phyloP scores from a whole-genome alignment of 1,284 basidiomycete genomes.

The Gomphus bonarii region DNA sequence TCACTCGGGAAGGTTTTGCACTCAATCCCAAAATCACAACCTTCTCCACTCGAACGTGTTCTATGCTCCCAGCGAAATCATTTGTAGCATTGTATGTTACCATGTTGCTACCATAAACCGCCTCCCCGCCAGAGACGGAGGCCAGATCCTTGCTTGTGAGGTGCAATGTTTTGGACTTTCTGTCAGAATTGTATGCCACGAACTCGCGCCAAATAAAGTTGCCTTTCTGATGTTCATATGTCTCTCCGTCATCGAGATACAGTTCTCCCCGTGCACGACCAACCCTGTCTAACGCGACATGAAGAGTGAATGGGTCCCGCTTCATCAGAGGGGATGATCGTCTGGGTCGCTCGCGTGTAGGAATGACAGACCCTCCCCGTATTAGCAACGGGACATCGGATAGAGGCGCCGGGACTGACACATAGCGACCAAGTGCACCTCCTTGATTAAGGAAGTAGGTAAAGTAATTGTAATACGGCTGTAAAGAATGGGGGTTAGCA shows the following conservation, averaged over 20 bases:
- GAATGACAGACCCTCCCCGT: slow-evolving; percentile 86
- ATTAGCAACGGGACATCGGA: slow-evolving; percentile 79
- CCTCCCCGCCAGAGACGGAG: slow-evolving; percentile 28
- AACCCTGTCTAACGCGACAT: slow-evolving; percentile 65
- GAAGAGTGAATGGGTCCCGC: slow-evolving; percentile 88
- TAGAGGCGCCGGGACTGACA: slow-evolving; percentile 72
- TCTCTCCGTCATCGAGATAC: slow-evolving; percentile 93
- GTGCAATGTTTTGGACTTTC: slow-evolving; percentile 31
- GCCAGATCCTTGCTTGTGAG: slow-evolving; percentile 51
- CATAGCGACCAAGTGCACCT: slow-evolving; percentile 44
- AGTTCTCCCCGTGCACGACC: slow-evolving; percentile 72
- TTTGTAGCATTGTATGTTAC: slow-evolving; percentile 46
- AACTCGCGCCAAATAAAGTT: slow-evolving; percentile 79
- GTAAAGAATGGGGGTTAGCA: slow-evolving; percentile 5
- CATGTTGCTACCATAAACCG: slow-evolving; percentile 42
- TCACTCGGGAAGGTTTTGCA: slow-evolving; percentile 51
- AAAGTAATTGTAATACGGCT: slow-evolving; percentile 97
- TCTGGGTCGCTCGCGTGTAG: slow-evolving; percentile 80
- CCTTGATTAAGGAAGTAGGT: slow-evolving; percentile 58
- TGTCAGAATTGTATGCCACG: slow-evolving; percentile 37
- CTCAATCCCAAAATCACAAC: slow-evolving; percentile 69
- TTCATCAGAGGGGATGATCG: slow-evolving; percentile 84
- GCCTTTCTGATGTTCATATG: slow-evolving; percentile 70
- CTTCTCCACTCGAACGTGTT: slow-evolving; percentile 68
- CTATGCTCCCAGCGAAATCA: slow-evolving; percentile 56